These are phyloP conservation scores for Russula griseocarnosa DNA, from an alignment of 768 basidiomycete species.

Conservation along the genomic window DNA sequence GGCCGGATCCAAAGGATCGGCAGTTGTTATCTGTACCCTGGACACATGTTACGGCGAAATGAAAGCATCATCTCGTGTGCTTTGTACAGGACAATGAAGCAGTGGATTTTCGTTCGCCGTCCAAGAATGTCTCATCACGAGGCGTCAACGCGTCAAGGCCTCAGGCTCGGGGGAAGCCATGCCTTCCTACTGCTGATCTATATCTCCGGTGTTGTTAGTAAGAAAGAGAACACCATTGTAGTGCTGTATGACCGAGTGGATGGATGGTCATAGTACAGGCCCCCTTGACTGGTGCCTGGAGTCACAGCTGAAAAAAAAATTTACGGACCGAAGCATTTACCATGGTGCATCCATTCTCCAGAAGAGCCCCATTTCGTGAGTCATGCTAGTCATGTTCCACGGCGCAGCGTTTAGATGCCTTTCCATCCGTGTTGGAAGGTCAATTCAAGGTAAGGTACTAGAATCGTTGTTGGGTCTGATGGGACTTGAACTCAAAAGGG, in stretches of 20 bases:
- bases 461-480: neutral
- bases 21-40: neutral
- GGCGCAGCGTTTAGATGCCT: neutral
- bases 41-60: neutral
- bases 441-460: neutral
- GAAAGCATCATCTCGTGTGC: neutral
- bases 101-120: neutral
- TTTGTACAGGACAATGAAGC: no score
- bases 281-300: neutral
- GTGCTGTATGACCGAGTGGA: neutral
- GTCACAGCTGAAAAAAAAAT: neutral
- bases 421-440: neutral
- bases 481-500: neutral
- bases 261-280: neutral
- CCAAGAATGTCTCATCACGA: neutral
- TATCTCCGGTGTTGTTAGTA: neutral
- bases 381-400: no score
- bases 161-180: neutral
- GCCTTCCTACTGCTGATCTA: neutral
- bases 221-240: neutral
- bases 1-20: conserved; percentile 4
- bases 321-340: neutral
- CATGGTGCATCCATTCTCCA: neutral
- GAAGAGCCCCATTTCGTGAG: neutral
- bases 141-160: no score